Conservation (phyloP, 495 filamentous ascomycete genomes). For the Patellaria atrata region DNA sequence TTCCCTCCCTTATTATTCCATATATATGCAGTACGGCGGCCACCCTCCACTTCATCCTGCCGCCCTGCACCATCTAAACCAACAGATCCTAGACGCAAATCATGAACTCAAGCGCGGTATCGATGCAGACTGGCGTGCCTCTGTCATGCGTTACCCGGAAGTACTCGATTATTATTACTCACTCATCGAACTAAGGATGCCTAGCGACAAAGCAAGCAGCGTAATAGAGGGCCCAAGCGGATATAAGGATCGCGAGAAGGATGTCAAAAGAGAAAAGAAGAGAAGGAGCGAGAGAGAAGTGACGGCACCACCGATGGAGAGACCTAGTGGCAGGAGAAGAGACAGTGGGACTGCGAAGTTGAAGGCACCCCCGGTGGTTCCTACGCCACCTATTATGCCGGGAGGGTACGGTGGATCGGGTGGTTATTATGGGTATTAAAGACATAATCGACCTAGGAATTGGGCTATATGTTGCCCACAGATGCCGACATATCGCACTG, state of each 20-base stretch:
- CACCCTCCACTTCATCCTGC: conserved; percentile 23
- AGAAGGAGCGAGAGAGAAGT: conserved; percentile 13
- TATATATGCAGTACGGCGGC: conserved; percentile 32
- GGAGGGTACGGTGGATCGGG: no score
- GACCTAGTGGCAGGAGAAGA: conserved; percentile 8
- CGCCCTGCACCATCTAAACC: conserved; percentile 17
- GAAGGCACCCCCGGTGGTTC: conserved; percentile 14
- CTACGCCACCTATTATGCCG: conserved; percentile 16
- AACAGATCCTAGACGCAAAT: conserved; percentile 42
- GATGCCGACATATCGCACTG: no score
- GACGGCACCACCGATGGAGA: conserved; percentile 7
- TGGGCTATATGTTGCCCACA: no score
- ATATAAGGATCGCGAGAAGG: conserved; percentile 13
- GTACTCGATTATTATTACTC: conserved; percentile 61
- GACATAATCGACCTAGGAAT: no score
- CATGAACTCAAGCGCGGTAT: conserved; percentile 49
- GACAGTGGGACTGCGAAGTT: conserved; percentile 4
- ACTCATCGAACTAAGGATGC: conserved; percentile 45
- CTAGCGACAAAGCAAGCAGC: conserved; percentile 21
- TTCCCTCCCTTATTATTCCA: conserved; percentile 40
- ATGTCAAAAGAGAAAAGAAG: conserved; percentile 18
- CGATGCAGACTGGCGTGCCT: conserved; percentile 58
- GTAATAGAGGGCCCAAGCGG: conserved; percentile 13
- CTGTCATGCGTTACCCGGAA: conserved; percentile 55
- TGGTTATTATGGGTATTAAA: no score